Evolutionary conservation across 495 filamentous ascomycete species (phyloP).

Genomic region (Tuber calosporum): DNA sequence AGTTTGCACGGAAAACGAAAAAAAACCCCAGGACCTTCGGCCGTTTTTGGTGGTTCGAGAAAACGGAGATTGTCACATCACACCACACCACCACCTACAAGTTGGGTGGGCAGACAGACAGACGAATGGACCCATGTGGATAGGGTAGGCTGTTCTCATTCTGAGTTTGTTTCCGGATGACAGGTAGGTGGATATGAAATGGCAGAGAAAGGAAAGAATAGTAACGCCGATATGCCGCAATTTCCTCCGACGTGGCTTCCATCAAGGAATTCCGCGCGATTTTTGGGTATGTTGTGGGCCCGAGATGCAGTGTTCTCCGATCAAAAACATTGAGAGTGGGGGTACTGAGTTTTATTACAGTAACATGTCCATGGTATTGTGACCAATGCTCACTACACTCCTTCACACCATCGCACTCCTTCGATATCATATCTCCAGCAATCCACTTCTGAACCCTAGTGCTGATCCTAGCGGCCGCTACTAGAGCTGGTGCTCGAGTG

Average conservation of each 20-base stretch:
- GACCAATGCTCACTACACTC: background rate
- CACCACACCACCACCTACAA: no score
- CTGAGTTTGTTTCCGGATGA: background rate
- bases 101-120: background rate
- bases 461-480: background rate
- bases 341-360: background rate
- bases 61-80: background rate
- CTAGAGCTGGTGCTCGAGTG: no score
- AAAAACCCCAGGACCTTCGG: background rate
- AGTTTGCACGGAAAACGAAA: background rate
- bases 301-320: background rate
- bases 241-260: background rate
- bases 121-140: background rate
- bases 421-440: background rate
- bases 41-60: background rate
- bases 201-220: background rate
- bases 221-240: background rate
- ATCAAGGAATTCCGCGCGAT: background rate
- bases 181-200: background rate
- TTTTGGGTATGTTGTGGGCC: background rate
- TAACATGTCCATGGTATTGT: background rate
- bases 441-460: background rate
- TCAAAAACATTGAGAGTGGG: background rate
- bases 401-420: background rate
- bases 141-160: background rate